Percentiles rank a stretch among this genome's conserved stretches.
Evolutionary conservation across 768 basidiomycete genomes (phyloP).

Genomic region (Mrakia frigida): DNA sequence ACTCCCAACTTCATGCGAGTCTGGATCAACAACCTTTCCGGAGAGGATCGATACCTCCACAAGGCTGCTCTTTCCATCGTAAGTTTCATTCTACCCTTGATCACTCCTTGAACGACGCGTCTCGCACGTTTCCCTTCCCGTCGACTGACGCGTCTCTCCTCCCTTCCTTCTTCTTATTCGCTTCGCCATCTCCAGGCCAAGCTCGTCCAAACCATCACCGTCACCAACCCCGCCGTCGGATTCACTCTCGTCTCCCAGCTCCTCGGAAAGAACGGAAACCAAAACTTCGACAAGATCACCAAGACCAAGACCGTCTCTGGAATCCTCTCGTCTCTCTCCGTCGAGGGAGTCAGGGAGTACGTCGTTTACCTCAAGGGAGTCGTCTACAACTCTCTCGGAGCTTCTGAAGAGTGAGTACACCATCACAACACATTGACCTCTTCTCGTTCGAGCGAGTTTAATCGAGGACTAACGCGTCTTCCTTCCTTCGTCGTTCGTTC

Average conservation of each 20-base stretch:
- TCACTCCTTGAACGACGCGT: not conserved
- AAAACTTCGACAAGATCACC: conserved; percentile 86
- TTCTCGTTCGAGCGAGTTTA: not conserved
- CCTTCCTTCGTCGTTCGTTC: not conserved
- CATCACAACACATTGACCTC: too few relatives aligned
- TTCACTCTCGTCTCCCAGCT: conserved; percentile 80
- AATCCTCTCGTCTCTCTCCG: conserved; percentile 67
- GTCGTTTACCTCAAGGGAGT: conserved; percentile 64
- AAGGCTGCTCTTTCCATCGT: conserved; percentile 82
- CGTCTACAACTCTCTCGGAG: conserved; percentile 50
- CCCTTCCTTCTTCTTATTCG: not conserved
- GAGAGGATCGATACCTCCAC: conserved; percentile 80
- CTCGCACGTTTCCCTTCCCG: not conserved
- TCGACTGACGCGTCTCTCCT: not conserved
- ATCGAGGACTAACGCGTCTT: not conserved
- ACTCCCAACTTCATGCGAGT: conserved; percentile 92
- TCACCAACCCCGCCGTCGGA: conserved; percentile 69
- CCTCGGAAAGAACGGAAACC: conserved; percentile 71
- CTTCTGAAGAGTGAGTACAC: conserved; percentile 48
- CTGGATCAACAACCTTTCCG: conserved; percentile 92
- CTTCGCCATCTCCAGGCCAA: conserved; percentile 58
- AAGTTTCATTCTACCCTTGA: conserved; percentile 38
- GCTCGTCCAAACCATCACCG: conserved; percentile 68
- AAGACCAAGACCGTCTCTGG: conserved; percentile 87
- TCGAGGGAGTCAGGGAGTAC: conserved; percentile 69